A percentile compares a stretch with the other conserved stretches of the same genome.
These are phyloP conservation scores for Tilletia walkeri DNA, from an alignment of 1,284 basidiomycete species.

Conservation along the genomic window DNA sequence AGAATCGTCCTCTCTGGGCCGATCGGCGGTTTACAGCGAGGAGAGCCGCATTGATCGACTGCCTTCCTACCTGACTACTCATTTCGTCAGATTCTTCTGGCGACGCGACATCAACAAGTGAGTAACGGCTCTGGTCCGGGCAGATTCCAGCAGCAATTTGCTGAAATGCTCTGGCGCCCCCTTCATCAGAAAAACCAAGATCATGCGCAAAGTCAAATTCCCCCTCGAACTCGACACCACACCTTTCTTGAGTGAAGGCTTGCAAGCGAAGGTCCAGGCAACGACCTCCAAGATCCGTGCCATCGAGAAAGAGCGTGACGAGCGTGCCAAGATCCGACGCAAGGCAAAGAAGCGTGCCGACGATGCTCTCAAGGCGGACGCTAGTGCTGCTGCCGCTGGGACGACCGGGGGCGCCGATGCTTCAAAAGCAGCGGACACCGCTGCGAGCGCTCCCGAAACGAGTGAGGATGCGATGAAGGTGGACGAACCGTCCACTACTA, in stretches of 20 bases:
- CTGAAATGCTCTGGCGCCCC: too few relatives aligned
- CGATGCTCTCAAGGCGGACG: conserved; percentile 44
- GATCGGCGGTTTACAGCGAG: conserved; percentile 80
- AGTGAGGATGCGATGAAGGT: conserved; percentile 56
- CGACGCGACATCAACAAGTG: conserved; percentile 76
- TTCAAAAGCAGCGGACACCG: conserved; percentile 61
- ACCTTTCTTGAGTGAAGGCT: conserved; percentile 76
- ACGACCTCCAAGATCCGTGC: conserved; percentile 71
- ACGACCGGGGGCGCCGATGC: conserved; percentile 43
- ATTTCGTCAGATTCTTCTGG: conserved; percentile 97
- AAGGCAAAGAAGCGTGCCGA: conserved; percentile 61
- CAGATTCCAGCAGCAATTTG: background rate
- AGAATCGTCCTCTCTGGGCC: conserved; percentile 72
- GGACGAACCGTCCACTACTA: background rate
- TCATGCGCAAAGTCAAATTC: conserved; percentile 87
- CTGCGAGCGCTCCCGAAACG: conserved; percentile 33
- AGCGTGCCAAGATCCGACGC: conserved; percentile 78
- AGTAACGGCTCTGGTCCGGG: background rate
- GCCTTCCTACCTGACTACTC: conserved; percentile 76
- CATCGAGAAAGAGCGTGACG: conserved; percentile 77
- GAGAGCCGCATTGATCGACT: conserved; percentile 78
- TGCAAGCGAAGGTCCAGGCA: conserved; percentile 71
- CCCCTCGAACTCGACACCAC: conserved; percentile 78
- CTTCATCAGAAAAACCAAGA: conserved; percentile 55
- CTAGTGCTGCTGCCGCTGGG: conserved; percentile 3